Evolutionary conservation across 257 asterid genomes (phyloP), one percentile per base, ranked within the genome.

Genomic region (Paraleonurus japonicus): DNA sequence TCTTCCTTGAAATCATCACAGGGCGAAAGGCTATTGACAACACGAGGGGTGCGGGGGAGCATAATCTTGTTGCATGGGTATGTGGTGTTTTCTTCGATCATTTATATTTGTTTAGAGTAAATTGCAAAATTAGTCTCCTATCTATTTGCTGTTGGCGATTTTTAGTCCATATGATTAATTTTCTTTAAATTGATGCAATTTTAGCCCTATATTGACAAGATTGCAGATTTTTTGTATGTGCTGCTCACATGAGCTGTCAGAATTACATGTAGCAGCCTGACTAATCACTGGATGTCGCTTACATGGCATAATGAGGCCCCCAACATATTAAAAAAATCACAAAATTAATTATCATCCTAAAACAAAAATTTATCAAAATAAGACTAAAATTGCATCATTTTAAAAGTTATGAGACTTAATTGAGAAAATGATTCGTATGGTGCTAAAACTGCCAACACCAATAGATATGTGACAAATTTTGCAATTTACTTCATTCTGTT

Each of bases 61-160:
- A 88, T 24, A 88, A 86, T 81, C 95, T 92, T 57, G 98, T 92
- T 69, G 96, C 92, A 43, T 92, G 98, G 98, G 98, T 90, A 87
- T 8, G 84, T 72, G 3, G 32, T 24, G 5, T 23, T 35, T 19
- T 64, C 39, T 19, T 7, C 23, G 32, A 58, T 77, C 22, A 10
- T 41, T 23, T 17, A 61, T 26, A 70, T 51, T 51, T 7, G 48
- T 12, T 41, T 3, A 41, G 16, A 12, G 4, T 41, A 41, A 41
- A 41, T 41, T 41, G 16, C 48, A 41, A 13, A 41, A 13, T 43
- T 43, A 43, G 17, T 15, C 12, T 7, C 15, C 0, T 3, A 13
- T 43, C 51, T 43, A 13, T 8, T 41, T 1, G 15, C 1, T 35
- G 4, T 35, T 35, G 43, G 43, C 11, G 5, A 8, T 35, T 35